Percentiles rank a stretch among this genome's conserved stretches.
These are phyloP conservation scores for Spencermartinsiella ligniputridi DNA, from an alignment of 1,139 yeast species.

Conservation along the genomic window DNA sequence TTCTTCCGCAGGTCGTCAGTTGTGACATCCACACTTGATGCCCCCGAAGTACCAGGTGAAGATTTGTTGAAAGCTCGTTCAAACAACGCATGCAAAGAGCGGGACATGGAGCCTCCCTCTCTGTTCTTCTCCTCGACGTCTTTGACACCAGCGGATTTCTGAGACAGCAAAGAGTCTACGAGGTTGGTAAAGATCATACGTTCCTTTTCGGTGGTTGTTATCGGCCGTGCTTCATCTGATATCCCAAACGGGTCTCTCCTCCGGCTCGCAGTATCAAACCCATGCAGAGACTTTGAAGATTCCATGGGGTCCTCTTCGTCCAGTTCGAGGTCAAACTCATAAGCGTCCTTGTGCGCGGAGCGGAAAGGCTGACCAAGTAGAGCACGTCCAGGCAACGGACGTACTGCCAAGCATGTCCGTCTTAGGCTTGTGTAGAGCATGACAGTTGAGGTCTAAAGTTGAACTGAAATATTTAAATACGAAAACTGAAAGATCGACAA, in stretches of 20 bases:
- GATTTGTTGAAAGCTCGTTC: slow-evolving; percentile 13
- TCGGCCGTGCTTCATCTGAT: background rate
- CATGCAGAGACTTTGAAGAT: background rate
- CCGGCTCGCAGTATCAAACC: background rate
- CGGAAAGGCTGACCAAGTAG: too few species aligned
- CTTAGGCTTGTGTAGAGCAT: too few species aligned
- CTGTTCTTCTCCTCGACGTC: background rate
- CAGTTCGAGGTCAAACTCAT: background rate
- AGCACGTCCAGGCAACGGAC: too few species aligned
- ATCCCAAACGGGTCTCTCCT: background rate
- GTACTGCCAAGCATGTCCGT: too few species aligned
- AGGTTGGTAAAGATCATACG: slow-evolving; percentile 23
- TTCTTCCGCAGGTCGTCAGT: slow-evolving; percentile 21
- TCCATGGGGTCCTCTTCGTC: slow-evolving; percentile 1
- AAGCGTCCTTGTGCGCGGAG: background rate
- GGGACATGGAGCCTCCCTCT: slow-evolving; percentile 6
- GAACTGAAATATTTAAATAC: too few species aligned
- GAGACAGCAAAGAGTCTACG: slow-evolving; percentile 23
- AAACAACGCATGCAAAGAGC: slow-evolving; percentile 24
- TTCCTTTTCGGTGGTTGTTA: slow-evolving; percentile 23
- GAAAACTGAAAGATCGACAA: too few species aligned
- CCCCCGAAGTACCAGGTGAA: too few species aligned
- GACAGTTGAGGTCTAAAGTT: too few species aligned
- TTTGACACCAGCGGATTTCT: slow-evolving; percentile 5
- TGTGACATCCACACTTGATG: slow-evolving; percentile 13